phyloP scores from a whole-genome alignment of 1,284 basidiomycete genomes.

The Tilletia caries region DNA sequence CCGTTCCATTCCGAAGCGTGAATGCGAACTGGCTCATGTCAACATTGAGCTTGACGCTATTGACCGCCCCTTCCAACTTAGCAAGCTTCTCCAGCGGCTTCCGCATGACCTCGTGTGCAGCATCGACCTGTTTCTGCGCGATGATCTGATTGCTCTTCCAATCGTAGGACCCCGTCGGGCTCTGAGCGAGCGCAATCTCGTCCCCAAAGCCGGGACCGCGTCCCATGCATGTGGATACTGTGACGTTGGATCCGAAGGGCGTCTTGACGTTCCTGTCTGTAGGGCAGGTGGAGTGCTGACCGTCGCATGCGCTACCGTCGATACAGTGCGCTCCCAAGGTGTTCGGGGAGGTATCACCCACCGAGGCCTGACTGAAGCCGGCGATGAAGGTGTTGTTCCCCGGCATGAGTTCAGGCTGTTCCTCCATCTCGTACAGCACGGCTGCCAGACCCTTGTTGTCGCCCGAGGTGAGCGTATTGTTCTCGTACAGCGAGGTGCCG shows the following conservation, averaged over 20 bases:
- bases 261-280: constrained; percentile 19
- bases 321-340: constrained; percentile 40
- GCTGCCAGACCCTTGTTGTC: constrained; percentile 48
- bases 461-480: constrained; percentile 42
- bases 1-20: constrained; percentile 65
- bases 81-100: constrained; percentile 1
- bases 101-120: constrained; percentile 31
- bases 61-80: constrained; percentile 21
- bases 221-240: constrained; percentile 40
- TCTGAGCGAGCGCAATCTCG: constrained; percentile 23
- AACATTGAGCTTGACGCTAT: constrained; percentile 55
- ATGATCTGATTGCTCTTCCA: constrained; percentile 42
- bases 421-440: constrained; percentile 27
- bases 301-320: constrained; percentile 39
- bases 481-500: constrained; percentile 57
- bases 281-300: constrained; percentile 39
- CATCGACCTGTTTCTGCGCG: constrained; percentile 37
- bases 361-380: constrained; percentile 39
- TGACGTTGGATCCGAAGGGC: constrained; percentile 23
- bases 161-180: constrained; percentile 41
- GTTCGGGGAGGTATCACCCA: constrained; percentile 46
- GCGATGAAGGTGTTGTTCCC: constrained; percentile 37
- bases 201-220: constrained; percentile 37
- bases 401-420: constrained; percentile 28
- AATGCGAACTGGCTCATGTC: constrained; percentile 68